phyloP scores from a whole-genome alignment of 2,329 filamentous ascomycete species.

The Cytospora mali region DNA sequence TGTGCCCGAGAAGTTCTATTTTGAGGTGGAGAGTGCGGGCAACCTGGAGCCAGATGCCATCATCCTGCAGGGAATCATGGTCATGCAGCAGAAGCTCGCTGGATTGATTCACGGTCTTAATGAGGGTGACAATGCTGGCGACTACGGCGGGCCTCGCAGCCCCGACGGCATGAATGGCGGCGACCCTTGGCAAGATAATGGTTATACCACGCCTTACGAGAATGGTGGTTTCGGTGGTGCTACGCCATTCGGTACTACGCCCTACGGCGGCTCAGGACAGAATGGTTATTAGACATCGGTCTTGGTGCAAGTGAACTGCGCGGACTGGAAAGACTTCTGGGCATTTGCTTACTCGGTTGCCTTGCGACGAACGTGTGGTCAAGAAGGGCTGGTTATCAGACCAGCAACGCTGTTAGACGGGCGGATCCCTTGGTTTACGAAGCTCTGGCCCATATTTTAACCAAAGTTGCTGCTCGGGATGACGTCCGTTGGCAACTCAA shows the following conservation, averaged over 20 bases:
- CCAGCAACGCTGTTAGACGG: neutral
- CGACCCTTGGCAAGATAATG: slow-evolving; percentile 62
- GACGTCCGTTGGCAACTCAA: neutral
- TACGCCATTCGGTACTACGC: slow-evolving; percentile 48
- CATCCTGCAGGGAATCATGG: slow-evolving; percentile 83
- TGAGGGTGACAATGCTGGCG: slow-evolving; percentile 53
- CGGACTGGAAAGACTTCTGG: neutral
- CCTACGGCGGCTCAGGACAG: slow-evolving; percentile 55
- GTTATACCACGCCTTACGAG: slow-evolving; percentile 71
- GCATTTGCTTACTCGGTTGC: neutral
- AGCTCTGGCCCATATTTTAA: neutral
- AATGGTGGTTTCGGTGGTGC: slow-evolving; percentile 51
- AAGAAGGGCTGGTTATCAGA: neutral
- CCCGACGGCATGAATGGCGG: slow-evolving; percentile 65
- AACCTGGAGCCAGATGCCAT: slow-evolving; percentile 88
- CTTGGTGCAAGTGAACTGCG: neutral
- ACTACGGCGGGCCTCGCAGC: slow-evolving; percentile 66
- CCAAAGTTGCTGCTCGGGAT: neutral
- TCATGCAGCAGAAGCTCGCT: slow-evolving; percentile 88
- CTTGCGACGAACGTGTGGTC: neutral
- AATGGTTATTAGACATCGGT: slow-evolving; percentile 40
- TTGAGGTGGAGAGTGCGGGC: slow-evolving; percentile 88
- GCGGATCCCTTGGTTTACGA: neutral
- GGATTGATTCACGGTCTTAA: slow-evolving; percentile 60
- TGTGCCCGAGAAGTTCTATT: slow-evolving; percentile 82